Base-by-base conservation (phyloP, 2,329 filamentous ascomycete genomes). In the Phaeoacremonium minimum region DNA sequence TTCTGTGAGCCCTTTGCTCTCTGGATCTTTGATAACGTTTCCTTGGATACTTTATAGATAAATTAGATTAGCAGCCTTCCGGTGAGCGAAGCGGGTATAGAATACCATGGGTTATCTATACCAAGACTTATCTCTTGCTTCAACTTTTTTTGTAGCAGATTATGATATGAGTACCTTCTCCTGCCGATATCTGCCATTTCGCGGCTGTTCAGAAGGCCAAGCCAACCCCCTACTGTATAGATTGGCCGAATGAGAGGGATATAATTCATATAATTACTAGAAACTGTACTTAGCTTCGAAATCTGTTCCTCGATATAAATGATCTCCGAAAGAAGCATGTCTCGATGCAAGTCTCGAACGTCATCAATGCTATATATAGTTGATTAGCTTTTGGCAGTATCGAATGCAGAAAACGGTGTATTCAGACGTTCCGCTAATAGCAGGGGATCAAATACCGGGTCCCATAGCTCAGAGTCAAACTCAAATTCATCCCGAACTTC, bases 401-500 rank as follows among this genome's bases (percentile, higher is more conserved):
- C n/a, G n/a, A n/a, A n/a, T n/a, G n/a, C n/a, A 9, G n/a, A n/a
- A n/a, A n/a, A n/a, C n/a, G n/a, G n/a, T n/a, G n/a, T n/a, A n/a
- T n/a, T n/a, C n/a, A n/a, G n/a, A n/a, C n/a, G n/a, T n/a, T n/a
- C n/a, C n/a, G n/a, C n/a, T n/a, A n/a, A n/a, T n/a, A n/a, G n/a
- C n/a, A n/a, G n/a, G n/a, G n/a, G n/a, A n/a, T n/a, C n/a, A n/a
- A n/a, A n/a, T 26, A 26, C 0, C 80, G 69, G 0, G 73, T 71
- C 0, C 80, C 81, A 77, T 78, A 85, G 50, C 84, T 84, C 12
- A 84, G 59, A 0, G 80, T 84, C 17, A 84, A 54, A 0, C 77
- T 71, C 4, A 84, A 62, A n/a, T 19, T 30, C n/a, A 36, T 22
- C 14, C 26, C 28, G 26, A 36, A 20, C 13, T 29, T 26, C 12